phyloP scores from a whole-genome alignment of 768 basidiomycete species.

The Candolleomyces aberdarensis region DNA sequence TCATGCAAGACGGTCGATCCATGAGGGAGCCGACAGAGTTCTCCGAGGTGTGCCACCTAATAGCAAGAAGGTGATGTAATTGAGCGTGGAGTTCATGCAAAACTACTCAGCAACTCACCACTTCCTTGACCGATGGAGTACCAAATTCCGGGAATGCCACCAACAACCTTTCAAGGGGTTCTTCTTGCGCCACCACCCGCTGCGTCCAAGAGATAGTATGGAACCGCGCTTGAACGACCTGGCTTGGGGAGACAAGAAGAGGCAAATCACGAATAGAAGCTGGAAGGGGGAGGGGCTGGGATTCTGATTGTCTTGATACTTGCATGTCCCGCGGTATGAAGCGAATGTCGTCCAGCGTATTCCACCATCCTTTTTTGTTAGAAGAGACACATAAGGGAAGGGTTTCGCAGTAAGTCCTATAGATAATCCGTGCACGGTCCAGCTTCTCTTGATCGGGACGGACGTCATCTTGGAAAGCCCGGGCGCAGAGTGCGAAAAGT shows the following conservation, averaged over 20 bases:
- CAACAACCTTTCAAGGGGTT: constrained; percentile 28
- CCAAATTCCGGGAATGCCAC: constrained; percentile 37
- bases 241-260: constrained; percentile 32
- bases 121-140: constrained; percentile 35
- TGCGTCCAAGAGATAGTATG: constrained; percentile 50
- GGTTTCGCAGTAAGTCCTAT: constrained; percentile 28
- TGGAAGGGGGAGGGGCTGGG: background rate
- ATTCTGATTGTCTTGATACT: background rate
- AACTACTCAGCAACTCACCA: constrained; percentile 30
- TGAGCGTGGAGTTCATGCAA: background rate
- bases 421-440: constrained; percentile 29
- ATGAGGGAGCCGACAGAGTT: constrained; percentile 21
- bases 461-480: constrained; percentile 26
- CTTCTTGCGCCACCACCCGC: constrained; percentile 27
- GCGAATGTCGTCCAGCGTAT: constrained; percentile 25
- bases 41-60: constrained; percentile 42
- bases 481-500: constrained; percentile 15
- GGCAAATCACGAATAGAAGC: constrained; percentile 24
- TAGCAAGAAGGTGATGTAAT: background rate
- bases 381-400: constrained; percentile 27
- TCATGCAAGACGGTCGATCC: constrained; percentile 31
- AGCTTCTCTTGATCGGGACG: constrained; percentile 9
- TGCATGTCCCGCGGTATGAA: constrained; percentile 38
- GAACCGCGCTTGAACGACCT: constrained; percentile 35
- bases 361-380: constrained; percentile 22